These are phyloP conservation scores for Coelastrella sp. DNA, from an alignment of 139 green algal genomes.

Conservation along the genomic window DNA sequence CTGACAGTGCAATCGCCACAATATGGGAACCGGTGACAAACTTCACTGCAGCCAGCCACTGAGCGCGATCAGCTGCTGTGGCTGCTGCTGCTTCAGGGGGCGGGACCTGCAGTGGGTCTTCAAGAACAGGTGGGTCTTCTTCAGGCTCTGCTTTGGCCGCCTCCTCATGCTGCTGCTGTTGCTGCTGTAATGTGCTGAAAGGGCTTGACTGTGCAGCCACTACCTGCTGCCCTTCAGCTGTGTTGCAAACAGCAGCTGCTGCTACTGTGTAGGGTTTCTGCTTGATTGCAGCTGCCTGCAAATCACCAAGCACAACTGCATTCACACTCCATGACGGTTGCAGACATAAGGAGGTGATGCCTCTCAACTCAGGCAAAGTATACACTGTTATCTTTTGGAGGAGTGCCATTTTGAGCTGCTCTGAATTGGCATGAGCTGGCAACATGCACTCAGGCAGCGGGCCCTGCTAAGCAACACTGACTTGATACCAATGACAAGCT, in stretches of 20 bases:
- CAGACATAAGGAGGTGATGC: background rate
- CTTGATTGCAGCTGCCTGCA: background rate
- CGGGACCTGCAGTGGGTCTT: background rate
- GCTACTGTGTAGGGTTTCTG: background rate
- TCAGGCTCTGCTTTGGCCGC: background rate
- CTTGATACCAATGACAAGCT: no score
- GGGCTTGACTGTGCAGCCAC: background rate
- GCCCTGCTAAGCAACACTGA: no score
- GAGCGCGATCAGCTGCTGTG: background rate
- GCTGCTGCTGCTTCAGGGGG: background rate
- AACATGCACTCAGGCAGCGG: no score
- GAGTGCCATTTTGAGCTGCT: background rate
- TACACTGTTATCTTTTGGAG: background rate
- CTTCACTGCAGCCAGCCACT: slow-evolving; percentile 39
- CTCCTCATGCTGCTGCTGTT: background rate
- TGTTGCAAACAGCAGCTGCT: background rate
- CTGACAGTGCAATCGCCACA: background rate
- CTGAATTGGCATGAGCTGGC: background rate
- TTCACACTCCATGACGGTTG: background rate
- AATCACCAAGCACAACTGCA: background rate
- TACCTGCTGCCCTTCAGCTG: background rate
- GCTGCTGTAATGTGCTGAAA: background rate
- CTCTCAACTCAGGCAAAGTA: background rate
- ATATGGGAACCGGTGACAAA: slow-evolving; percentile 3
- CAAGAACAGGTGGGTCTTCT: background rate